A percentile compares a stretch with the other conserved stretches of the same genome.
Conservation (phyloP, 2,329 filamentous ascomycete species). For the Lomentospora prolificans region DNA sequence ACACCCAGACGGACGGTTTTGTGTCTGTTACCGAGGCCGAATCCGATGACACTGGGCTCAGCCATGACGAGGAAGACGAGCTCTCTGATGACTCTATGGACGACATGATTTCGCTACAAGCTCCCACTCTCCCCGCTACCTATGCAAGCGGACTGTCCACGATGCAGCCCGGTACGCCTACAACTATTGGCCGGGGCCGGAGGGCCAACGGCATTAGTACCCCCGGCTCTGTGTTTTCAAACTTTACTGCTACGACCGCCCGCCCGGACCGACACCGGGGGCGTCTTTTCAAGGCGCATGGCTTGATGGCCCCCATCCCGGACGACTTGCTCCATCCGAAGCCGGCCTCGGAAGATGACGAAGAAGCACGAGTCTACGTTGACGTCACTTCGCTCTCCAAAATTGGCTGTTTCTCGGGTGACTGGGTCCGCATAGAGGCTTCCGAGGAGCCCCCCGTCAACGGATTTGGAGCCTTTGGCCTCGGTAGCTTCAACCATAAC, state of each 20-base stretch:
- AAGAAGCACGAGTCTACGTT: slow-evolving; percentile 82
- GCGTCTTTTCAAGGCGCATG: slow-evolving; percentile 76
- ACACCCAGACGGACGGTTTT: slow-evolving; percentile 43
- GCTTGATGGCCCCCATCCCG: slow-evolving; percentile 61
- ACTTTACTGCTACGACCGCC: slow-evolving; percentile 74
- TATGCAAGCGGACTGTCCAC: slow-evolving; percentile 72
- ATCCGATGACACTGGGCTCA: slow-evolving; percentile 50
- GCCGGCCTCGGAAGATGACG: slow-evolving; percentile 67
- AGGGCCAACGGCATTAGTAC: slow-evolving; percentile 65
- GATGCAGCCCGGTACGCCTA: slow-evolving; percentile 70
- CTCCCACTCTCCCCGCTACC: slow-evolving; percentile 67
- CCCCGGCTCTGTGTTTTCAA: slow-evolving; percentile 82
- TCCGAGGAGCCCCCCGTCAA: slow-evolving; percentile 63
- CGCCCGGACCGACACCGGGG: slow-evolving; percentile 62
- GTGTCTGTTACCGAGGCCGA: slow-evolving; percentile 52
- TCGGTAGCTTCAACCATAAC: slow-evolving; percentile 47
- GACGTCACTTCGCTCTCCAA: slow-evolving; percentile 78
- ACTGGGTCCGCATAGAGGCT: slow-evolving; percentile 84
- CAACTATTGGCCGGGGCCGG: slow-evolving; percentile 56
- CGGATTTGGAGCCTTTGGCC: slow-evolving; percentile 55
- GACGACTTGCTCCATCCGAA: slow-evolving; percentile 77
- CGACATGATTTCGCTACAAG: slow-evolving; percentile 82
- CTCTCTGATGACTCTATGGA: slow-evolving; percentile 87
- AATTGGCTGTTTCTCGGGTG: slow-evolving; percentile 92
- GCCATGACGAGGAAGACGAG: slow-evolving; percentile 62